phyloP scores from a whole-genome alignment of 2,329 filamentous ascomycete species.

The Ophiostoma sp. region DNA sequence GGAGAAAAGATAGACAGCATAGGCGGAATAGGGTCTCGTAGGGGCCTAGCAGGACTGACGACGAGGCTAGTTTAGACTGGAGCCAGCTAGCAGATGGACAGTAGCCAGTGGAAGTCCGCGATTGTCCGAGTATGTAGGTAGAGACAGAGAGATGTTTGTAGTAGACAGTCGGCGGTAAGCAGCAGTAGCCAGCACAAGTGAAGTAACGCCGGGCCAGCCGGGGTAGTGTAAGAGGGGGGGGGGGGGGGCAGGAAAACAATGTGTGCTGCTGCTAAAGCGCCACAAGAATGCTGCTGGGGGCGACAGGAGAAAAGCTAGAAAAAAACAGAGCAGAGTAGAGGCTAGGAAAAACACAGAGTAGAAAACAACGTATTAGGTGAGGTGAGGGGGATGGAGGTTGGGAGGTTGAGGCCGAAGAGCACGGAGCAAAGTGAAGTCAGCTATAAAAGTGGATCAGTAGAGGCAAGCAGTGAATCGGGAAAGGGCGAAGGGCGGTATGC shows the following conservation, averaged over 20 bases:
- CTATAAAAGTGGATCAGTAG: background rate
- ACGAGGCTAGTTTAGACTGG: slow-evolving; percentile 5
- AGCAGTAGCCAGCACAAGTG: background rate
- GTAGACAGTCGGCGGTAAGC: background rate
- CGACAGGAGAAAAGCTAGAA: background rate
- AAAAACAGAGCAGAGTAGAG: background rate
- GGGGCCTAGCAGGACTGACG: background rate
- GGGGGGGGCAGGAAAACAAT: background rate
- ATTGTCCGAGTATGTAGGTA: background rate
- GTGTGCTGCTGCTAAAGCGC: background rate
- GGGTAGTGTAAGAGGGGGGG: background rate
- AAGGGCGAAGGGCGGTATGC: background rate
- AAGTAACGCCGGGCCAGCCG: background rate
- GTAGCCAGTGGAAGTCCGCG: background rate
- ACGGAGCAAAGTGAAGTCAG: background rate
- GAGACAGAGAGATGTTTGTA: no score
- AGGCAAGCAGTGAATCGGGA: background rate
- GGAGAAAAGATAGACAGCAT: background rate
- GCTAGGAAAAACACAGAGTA: background rate
- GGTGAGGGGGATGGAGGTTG: background rate
- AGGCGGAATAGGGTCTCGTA: background rate
- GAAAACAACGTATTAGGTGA: background rate
- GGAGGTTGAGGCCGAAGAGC: background rate
- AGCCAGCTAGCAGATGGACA: background rate
- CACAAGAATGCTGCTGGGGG: no score